Base-by-base conservation (phyloP, 2,329 filamentous ascomycete genomes). In the Xylariales sp. region DNA sequence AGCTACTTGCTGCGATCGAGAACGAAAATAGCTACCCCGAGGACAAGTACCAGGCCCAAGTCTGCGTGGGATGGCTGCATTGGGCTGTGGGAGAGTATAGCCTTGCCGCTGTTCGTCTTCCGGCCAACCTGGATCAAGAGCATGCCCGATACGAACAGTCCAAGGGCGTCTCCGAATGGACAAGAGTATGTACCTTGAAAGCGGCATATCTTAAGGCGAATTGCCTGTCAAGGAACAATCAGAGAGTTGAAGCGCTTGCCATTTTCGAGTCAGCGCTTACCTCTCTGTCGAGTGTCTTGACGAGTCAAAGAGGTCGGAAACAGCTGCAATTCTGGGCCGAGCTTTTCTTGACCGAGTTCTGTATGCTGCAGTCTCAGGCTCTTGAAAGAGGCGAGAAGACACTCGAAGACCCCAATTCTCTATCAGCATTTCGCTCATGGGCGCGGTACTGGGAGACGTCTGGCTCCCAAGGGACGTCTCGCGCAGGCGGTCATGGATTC, bases 21-120 rank as follows among this genome's bases (percentile, higher is more conserved):
- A 69, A 70, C 40, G 82, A 83, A 53, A 64, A 68, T 4, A 57
- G 56, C 6, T 64, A 71, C 49, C 60, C 63, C 10, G 74, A 83
- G 58, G 80, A 84, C 51, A 70, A 65, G 40, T 84, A 91, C 51
- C 88, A 95, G 63, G 90, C 88, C 22, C 82, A 80, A 46, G 82
- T 93, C 38, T 93, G 88, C 61, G 63, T 91, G 32, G 89, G 83
- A 41, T 94, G 89, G 86, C 71, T 95, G 53, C 81, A 94, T 57
- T 95, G 86, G 80, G 78, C 81, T 7, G 64, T 84, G 40, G 81
- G 79, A 24, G 84, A 94, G 51, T 85, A 85, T 49, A 69, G 68
- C 1, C 60, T 78, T 31, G 82, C 84, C 27, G 63, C 77, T 31
- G 66, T 68, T 25, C 75, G 70, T 43, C 68, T 95, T 11, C 86